Percentiles rank a stretch among this genome's conserved stretches.
Evolutionary conservation across 2,329 filamentous ascomycete species (phyloP).

Genomic region (Ilyonectria destructans): DNA sequence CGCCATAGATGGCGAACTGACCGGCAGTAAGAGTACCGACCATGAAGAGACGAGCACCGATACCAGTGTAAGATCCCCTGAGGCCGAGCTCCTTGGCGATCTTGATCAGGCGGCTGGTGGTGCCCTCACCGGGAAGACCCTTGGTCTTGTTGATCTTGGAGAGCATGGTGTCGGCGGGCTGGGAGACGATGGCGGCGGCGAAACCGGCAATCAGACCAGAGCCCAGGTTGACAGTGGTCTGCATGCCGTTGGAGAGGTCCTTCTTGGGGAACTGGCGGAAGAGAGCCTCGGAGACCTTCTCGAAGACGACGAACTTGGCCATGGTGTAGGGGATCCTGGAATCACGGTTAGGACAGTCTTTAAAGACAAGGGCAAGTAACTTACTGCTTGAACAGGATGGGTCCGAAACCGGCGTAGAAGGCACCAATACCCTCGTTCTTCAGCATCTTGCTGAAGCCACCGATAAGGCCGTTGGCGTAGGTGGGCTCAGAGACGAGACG

Average conservation of each 20-base stretch:
- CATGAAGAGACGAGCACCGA: conserved; percentile 78
- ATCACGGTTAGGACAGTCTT: conserved; percentile 38
- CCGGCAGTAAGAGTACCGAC: conserved; percentile 83
- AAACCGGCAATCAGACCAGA: conserved; percentile 75
- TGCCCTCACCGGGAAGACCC: conserved; percentile 89
- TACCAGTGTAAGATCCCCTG: conserved; percentile 84
- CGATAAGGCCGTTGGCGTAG: conserved; percentile 85
- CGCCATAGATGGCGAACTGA: conserved; percentile 91
- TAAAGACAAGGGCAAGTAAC: conserved; percentile 34
- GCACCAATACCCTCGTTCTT: conserved; percentile 87
- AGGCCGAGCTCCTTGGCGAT: conserved; percentile 90
- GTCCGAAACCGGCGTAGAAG: conserved; percentile 94
- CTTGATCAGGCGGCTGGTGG: conserved; percentile 86
- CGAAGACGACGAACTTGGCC: conserved; percentile 95
- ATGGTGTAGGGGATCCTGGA: conserved; percentile 90
- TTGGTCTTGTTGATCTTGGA: conserved; percentile 97
- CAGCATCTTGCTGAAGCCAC: conserved; percentile 87
- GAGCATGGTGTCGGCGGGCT: conserved; percentile 94
- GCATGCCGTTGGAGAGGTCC: conserved; percentile 75
- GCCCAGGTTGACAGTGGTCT: conserved; percentile 86
- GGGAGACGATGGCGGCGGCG: conserved; percentile 88
- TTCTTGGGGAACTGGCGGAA: conserved; percentile 81
- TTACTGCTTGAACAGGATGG: conserved; percentile 78
- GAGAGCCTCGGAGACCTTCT: conserved; percentile 86
- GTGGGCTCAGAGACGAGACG: conserved; percentile 91